Evolutionary conservation across 257 asterid species (phyloP).

Genomic region (Solanum pennellii): DNA sequence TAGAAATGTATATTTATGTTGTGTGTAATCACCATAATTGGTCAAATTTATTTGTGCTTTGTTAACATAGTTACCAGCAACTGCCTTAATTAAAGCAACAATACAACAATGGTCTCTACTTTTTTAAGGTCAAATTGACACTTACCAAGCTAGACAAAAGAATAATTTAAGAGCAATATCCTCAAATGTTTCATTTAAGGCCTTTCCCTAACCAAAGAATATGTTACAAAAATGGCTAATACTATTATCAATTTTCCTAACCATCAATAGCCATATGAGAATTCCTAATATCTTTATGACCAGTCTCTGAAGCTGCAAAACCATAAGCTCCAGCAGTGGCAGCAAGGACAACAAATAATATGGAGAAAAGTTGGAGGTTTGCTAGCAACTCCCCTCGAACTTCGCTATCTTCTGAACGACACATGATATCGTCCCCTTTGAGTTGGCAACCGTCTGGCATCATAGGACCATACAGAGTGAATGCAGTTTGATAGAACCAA

Average conservation of each 20-base stretch:
- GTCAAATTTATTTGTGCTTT: background rate
- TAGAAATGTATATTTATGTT: too few species aligned
- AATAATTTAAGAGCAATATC: background rate
- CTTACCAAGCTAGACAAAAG: background rate
- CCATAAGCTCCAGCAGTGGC: constrained; percentile 42
- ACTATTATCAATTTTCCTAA: background rate
- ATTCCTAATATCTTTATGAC: constrained; percentile 2
- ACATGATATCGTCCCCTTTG: constrained; percentile 30
- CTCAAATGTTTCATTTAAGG: background rate
- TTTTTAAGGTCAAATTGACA: background rate
- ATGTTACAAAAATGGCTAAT: background rate
- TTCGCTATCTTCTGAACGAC: constrained; percentile 48
- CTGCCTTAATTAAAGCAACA: background rate
- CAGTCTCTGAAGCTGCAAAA: constrained; percentile 30
- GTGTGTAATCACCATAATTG: too few species aligned
- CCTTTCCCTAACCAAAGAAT: background rate
- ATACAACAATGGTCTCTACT: background rate
- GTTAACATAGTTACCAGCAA: background rate
- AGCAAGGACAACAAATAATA: constrained; percentile 44
- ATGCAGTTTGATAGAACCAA: constrained; percentile 97
- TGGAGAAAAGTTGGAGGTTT: constrained; percentile 56
- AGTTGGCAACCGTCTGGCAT: constrained; percentile 78
- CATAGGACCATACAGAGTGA: constrained; percentile 91
- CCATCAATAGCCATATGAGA: constrained; percentile 18
- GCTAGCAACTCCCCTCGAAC: constrained; percentile 70